Evolutionary conservation across 176 grass and related monocot species (phyloP).

Genomic region (Zea mays): Zm-B73-REFERENCE-NAM-5.0 NC_050097.1:5773001-5773500

Average conservation of each 20-base stretch:
- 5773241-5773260: neutral
- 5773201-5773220: neutral
- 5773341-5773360: neutral
- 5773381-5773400: neutral
- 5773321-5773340: neutral
- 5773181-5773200: no score
- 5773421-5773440: neutral
- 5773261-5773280: neutral
- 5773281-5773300: neutral
- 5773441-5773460: neutral
- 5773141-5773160: slow-evolving; percentile 21
- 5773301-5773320: neutral
- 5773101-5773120: slow-evolving; percentile 49
- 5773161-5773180: slow-evolving; percentile 18
- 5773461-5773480: neutral
- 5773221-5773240: neutral
- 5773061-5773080: slow-evolving; percentile 84
- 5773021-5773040: neutral
- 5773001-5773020: slow-evolving; percentile 19
- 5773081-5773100: slow-evolving; percentile 75
- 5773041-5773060: slow-evolving; percentile 64
- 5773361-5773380: neutral
- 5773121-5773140: slow-evolving; percentile 60
- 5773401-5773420: neutral
- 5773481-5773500: neutral